Evolutionary conservation across 2,329 filamentous ascomycete genomes (phyloP), one percentile per base, ranked within the genome.

Genomic region (Dothistroma septosporum): DNA sequence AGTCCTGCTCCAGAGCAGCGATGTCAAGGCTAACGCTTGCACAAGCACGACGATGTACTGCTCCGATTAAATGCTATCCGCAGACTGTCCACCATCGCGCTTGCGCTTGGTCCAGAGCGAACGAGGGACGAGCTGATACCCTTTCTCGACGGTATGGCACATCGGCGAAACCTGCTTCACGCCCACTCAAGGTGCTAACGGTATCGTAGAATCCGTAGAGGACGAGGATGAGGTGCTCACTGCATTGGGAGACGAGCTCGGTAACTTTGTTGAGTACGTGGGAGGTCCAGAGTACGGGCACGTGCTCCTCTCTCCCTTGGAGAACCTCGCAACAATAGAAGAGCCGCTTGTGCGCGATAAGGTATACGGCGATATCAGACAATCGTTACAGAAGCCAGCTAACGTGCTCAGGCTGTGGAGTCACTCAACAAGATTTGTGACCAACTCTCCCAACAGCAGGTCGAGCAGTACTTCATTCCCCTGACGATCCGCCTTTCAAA

Each of bases 371-470:
- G 79, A 64, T 77, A 73, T 46, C 12, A 32, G 19, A 28, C 41
- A 41, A 47, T 48, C n/a, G n/a, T 12, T 21, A 8, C 14, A 44
- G 8, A 47, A 32, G 12, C 48, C 35, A 52, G 60, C 74, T 79
- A 66, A 79, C 69, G 12, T 46, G 57, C 50, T 37, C 71, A 97
- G 93, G 94, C 94, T 67, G 94, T 99, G 75, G 95, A 99, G 77
- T 99, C 94, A 53, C 86, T 99, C 69, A 99, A 99, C 85, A 99
- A 97, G 82, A 97, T 99, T 77, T 97, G 94, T 84, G 86, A 87
- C 74, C 87, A 96, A 76, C 85, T 99, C 59, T 96, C 92, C 55
- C 82, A 91, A 70, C 85, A 91, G 77, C 94, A 99, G 81, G 88
- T 97, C 74, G 94, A 99, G 82, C 91, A 97, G 73, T 90, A 92